Percentiles rank a stretch among this genome's conserved stretches.
Conservation (phyloP, 2,329 filamentous ascomycete species). For the Tolypocladium paradoxum region DNA sequence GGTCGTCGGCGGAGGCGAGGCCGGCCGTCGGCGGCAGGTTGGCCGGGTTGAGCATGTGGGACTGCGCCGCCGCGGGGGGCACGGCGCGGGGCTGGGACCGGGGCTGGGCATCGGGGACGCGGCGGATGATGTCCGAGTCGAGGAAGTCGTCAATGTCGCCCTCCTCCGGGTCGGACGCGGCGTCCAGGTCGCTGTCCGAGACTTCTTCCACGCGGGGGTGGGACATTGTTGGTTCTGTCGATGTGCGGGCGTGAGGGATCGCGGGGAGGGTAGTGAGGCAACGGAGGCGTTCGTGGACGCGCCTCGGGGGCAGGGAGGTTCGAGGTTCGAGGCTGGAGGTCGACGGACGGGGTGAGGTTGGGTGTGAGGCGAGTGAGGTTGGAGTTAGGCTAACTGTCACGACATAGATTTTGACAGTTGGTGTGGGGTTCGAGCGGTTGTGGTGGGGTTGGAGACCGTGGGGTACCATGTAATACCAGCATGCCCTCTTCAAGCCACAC, state of each 20-base stretch:
- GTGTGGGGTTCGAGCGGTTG: not conserved
- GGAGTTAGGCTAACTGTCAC: not conserved
- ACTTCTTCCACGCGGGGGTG: conserved; percentile 89
- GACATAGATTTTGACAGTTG: not conserved
- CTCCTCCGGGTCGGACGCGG: conserved; percentile 69
- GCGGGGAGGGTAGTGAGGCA: not conserved
- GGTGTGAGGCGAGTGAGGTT: not conserved
- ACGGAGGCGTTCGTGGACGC: not conserved
- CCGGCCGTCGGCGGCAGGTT: conserved; percentile 18
- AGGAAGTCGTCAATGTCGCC: conserved; percentile 62
- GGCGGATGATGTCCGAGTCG: conserved; percentile 46
- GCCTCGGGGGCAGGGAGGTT: not conserved
- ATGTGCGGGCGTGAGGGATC: not conserved
- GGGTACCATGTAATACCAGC: no score
- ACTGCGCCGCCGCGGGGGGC: conserved; percentile 11
- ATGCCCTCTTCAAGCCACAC: not conserved
- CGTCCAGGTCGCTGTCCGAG: conserved; percentile 62
- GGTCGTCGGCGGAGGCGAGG: conserved; percentile 30
- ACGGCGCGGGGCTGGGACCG: conserved; percentile 16
- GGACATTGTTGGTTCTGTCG: conserved; percentile 48
- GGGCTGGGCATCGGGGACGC: conserved; percentile 21
- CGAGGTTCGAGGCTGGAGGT: not conserved
- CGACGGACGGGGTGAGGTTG: not conserved
- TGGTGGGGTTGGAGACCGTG: not conserved
- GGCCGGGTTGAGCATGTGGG: conserved; percentile 17